Base-by-base conservation (phyloP, 345 rosid genomes). In the Clarkia xantiana region DNA sequence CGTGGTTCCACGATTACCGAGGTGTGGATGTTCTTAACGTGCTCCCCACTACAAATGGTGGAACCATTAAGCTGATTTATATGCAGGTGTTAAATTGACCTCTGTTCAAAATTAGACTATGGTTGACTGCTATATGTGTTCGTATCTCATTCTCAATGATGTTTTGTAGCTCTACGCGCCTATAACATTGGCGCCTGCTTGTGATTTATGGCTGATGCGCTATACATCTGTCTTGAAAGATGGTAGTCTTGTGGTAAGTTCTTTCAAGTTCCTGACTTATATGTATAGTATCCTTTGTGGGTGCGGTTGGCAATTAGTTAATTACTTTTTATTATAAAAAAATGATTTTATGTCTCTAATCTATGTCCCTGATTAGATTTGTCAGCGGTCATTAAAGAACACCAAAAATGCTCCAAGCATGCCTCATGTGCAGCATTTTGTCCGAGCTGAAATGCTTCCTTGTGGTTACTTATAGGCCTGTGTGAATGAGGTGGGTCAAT, bases 401-500 rank as follows among this genome's bases (percentile, higher is more conserved):
- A 87, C 84, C 17, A 96, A 91, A 50, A 91, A 84, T 60, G 99
- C 96, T 62, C 94, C 96, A 14, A 80, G 76, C 73, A 86, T 93
- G 96, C 95, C 96, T 52, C 69, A 85, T n/a, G 95, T 84, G 59
- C 94, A 82, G 73, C 85, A 84, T 74, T 93, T 93, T 72, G 96
- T 87, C 52, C 79, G 99, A 76, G 99, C 96, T 54, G 96, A 93
- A 84, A 77, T 93, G 81, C 80, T 93, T 46, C 94, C 96, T 2
- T 86, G 96, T 70, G 99, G 99, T 25, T 93, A 93, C 61, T 93
- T 65, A 73, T 93, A 42, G 68, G 96, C 23, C 99, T 96, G 56
- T 93, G 99, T 56, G 98, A 91, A 64, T 96, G 98, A 53, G 96
- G 98, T 62, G 96, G 98, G 60, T 91, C 98, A 59, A 76, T 87